A percentile compares a stretch with the other conserved stretches of the same genome.
Evolutionary conservation across 345 rosid genomes (phyloP).

Genomic region (Citrus mangshanensis): DNA sequence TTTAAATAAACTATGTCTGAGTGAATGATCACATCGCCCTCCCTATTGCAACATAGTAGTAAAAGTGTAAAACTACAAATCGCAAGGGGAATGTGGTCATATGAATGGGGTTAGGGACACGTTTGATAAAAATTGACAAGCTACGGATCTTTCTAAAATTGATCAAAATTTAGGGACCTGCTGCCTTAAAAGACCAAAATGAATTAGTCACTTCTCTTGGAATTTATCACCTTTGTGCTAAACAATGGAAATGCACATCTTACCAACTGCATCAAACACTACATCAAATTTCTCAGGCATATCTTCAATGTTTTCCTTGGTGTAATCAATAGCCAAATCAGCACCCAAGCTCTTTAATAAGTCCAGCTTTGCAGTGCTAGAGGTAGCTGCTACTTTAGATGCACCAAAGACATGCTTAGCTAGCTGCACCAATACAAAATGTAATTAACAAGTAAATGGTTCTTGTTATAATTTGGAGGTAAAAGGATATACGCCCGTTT

Average conservation of each 20-base stretch:
- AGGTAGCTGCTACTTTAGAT: constrained; percentile 81
- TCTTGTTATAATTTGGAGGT: not conserved
- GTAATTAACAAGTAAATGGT: not conserved
- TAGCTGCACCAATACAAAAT: constrained; percentile 33
- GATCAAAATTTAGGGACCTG: not conserved
- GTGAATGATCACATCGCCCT: no score
- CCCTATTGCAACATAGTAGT: no score
- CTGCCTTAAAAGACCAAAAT: not conserved
- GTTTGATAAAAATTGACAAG: no score
- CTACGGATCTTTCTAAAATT: not conserved
- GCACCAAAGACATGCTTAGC: constrained; percentile 93
- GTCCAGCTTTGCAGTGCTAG: constrained; percentile 74
- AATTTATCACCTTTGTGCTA: no score
- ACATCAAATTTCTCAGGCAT: constrained; percentile 76
- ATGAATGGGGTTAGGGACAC: no score
- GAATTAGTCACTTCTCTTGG: not conserved
- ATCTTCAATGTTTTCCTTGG: constrained; percentile 77
- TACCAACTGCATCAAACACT: constrained; percentile 84
- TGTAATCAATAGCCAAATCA: constrained; percentile 90
- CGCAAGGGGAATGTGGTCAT: no score
- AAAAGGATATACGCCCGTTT: not conserved
- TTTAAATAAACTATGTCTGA: no score
- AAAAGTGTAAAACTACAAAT: no score
- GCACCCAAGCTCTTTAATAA: constrained; percentile 72
- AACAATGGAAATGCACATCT: not conserved